phyloP scores from a whole-genome alignment of 2,329 filamentous ascomycete species.

The Septoria linicola region DNA sequence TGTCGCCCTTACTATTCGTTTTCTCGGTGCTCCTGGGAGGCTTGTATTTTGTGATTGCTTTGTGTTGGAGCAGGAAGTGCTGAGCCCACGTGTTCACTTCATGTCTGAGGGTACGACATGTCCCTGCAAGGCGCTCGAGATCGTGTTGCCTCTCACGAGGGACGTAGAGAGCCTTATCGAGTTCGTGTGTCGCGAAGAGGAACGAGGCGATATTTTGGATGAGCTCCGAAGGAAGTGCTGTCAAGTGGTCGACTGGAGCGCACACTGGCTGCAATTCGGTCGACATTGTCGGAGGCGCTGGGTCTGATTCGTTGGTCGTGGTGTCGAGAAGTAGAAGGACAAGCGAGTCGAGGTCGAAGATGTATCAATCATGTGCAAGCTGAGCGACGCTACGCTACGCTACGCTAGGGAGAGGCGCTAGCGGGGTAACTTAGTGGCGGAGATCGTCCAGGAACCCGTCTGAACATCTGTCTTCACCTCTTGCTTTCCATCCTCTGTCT shows the following conservation, averaged over 20 bases:
- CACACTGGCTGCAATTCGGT: no score
- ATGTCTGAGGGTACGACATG: slow-evolving; percentile 26
- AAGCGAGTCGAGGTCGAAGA: no score
- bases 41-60: slow-evolving; percentile 27
- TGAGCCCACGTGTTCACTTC: slow-evolving; percentile 33
- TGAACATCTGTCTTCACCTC: no score
- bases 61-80: slow-evolving; percentile 30
- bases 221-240: slow-evolving; percentile 32
- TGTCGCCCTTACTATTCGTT: slow-evolving; percentile 5
- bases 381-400: no score
- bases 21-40: neutral
- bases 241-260: slow-evolving; percentile 26
- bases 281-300: neutral
- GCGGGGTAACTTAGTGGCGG: no score
- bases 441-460: no score
- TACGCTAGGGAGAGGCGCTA: no score
- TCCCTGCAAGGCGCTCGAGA: slow-evolving; percentile 29
- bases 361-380: no score
- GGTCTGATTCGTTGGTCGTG: neutral
- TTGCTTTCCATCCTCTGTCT: no score
- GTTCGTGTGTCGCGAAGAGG: slow-evolving; percentile 31
- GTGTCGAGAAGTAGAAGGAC: no score
- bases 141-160: slow-evolving; percentile 9
- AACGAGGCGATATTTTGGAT: slow-evolving; percentile 33
- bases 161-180: slow-evolving; percentile 18